Evolutionary conservation across 306 rosid species (phyloP), one percentile per base, ranked within the genome.

Genomic region (Glycyrrhiza uralensis): DNA sequence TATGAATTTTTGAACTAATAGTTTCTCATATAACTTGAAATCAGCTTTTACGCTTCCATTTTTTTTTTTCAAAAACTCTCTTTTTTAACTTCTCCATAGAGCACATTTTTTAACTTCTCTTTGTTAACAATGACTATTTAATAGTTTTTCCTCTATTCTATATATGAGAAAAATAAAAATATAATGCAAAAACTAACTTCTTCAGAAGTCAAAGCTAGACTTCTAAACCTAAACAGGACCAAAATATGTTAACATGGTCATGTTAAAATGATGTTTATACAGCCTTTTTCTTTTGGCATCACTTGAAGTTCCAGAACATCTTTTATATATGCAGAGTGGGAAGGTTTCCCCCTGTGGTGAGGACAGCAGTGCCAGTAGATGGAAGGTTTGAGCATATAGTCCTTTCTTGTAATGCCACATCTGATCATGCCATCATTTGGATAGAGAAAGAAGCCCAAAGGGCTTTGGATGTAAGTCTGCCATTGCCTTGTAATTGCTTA

Each of bases 381-480:
- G 98, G 98, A 79, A 79, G 98, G 71, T 93, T 93, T 65, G 98
- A 93, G 78, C 98, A 90, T 80, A 83, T 93, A 45, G 96, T 93
- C 66, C 96, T 93, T 72, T 93, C 96, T 28, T 93, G 96, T 66
- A 93, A 93, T 68, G 98, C 98, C 55, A 90, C 93, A 33, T 88
- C 96, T 13, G 98, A 93, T 76, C 98, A 93, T 78, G 96, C 96
- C 63, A 88, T 93, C 80, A 74, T 93, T 75, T 93, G 96, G 96
- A 90, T 93, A 56, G 96, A 88, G 84, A 88, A 85, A 84, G 98
- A 93, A 84, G 95, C 98, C 56, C 91, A 72, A 38, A 66, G 82
- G 71, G 96, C 98, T 50, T 77, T 93, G 26, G 82, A 88, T 56
- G 98, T 93, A 82, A 85, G 98, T 80, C 64, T 66, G 28, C 24